Percentiles rank a stretch among this genome's conserved stretches.
Evolutionary conservation across 495 filamentous ascomycete species (phyloP).

Genomic region (Xylaria telfairii): DNA sequence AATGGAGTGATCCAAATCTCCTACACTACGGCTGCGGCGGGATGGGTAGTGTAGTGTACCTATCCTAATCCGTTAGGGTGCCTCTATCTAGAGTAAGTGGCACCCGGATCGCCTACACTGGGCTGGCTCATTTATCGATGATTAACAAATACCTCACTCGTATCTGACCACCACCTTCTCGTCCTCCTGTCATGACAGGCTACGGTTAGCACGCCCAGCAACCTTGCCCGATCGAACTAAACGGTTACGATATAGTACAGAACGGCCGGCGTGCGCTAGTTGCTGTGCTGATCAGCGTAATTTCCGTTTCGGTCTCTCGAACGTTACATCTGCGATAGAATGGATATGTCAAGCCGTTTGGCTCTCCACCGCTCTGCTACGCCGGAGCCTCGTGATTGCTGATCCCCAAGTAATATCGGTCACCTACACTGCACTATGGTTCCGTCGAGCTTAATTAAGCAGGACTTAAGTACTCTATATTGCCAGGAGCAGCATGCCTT

Average conservation of each 20-base stretch:
- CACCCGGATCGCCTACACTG: constrained; percentile 14
- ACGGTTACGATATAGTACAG: constrained; percentile 15
- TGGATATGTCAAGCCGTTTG: background rate
- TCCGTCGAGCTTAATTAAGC: background rate
- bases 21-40: constrained; percentile 33
- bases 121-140: background rate
- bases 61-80: constrained; percentile 18
- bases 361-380: constrained; percentile 8
- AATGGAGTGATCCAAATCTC: constrained; percentile 42
- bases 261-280: background rate
- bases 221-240: constrained; percentile 18
- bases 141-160: constrained; percentile 23
- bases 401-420: constrained; percentile 6
- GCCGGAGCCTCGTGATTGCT: constrained; percentile 23
- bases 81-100: constrained; percentile 5
- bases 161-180: constrained; percentile 12
- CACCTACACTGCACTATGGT: constrained; percentile 5
- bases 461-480: background rate
- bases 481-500: background rate
- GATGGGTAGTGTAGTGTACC: constrained; percentile 17
- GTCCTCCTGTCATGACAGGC: background rate
- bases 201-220: background rate
- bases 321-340: constrained; percentile 8
- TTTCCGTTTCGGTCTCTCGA: constrained; percentile 8
- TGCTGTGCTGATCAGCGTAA: constrained; percentile 10